Percentiles rank a stretch among this genome's conserved stretches.
Conservation (phyloP, 345 rosid species). For the Acer saccharum region DNA sequence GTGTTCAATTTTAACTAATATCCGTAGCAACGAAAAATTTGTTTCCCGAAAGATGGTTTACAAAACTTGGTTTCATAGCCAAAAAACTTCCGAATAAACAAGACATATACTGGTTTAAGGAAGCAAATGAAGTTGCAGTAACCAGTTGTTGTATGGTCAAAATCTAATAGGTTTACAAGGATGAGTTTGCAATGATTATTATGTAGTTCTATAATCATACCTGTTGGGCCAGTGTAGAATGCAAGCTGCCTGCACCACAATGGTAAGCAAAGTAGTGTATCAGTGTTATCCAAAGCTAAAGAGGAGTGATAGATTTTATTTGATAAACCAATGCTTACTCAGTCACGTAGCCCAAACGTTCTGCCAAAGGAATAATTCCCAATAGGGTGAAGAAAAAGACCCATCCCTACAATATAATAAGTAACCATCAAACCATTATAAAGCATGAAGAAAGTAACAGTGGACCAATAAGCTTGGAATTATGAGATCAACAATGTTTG, state of each 20-base stretch:
- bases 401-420: slow-evolving; percentile 56
- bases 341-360: slow-evolving; percentile 91
- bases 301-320: not conserved
- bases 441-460: not conserved
- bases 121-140: not conserved
- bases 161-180: no score
- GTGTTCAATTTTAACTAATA: no score
- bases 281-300: not conserved
- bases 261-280: slow-evolving; percentile 10
- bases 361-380: slow-evolving; percentile 91
- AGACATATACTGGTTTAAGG: not conserved
- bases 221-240: slow-evolving; percentile 85
- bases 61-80: not conserved
- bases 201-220: slow-evolving; percentile 33
- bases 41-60: no score
- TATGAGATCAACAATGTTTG: not conserved
- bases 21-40: no score
- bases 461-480: not conserved
- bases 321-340: slow-evolving; percentile 57
- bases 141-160: not conserved
- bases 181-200: no score
- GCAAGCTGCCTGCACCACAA: slow-evolving; percentile 75
- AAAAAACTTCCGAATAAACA: not conserved
- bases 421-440: slow-evolving; percentile 8
- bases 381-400: slow-evolving; percentile 77